Percentiles rank a stretch among this genome's conserved stretches.
Evolutionary conservation across 768 basidiomycete genomes (phyloP).

Genomic region (Coprinopsis sp.): DNA sequence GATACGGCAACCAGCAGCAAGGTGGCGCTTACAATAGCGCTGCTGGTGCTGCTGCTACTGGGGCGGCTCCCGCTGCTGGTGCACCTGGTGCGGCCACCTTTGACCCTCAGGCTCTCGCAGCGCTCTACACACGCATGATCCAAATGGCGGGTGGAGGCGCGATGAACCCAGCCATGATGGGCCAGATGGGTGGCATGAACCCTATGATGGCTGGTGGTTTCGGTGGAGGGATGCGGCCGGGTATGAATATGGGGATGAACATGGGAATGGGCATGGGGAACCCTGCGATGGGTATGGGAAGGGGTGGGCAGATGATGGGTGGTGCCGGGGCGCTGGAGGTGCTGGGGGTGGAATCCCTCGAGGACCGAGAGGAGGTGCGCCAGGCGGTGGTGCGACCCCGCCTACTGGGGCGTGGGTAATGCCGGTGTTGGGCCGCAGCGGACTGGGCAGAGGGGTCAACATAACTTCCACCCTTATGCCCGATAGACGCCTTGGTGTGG

Average conservation of each 20-base stretch:
- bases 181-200: constrained; percentile 40
- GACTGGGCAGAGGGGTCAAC: constrained; percentile 67
- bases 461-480: constrained; percentile 82
- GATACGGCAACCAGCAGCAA: constrained; percentile 25
- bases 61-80: constrained; percentile 45
- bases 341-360: constrained; percentile 52
- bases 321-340: constrained; percentile 27
- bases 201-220: constrained; percentile 35
- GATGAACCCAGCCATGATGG: constrained; percentile 60
- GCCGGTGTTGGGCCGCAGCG: constrained; percentile 71
- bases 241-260: constrained; percentile 39
- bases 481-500: no score
- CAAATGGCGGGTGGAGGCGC: constrained; percentile 64
- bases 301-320: constrained; percentile 30
- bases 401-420: constrained; percentile 41
- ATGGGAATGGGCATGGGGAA: constrained; percentile 27
- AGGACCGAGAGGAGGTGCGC: constrained; percentile 65
- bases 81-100: constrained; percentile 51
- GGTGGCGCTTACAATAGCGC: constrained; percentile 33
- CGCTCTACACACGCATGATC: constrained; percentile 95
- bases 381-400: constrained; percentile 45
- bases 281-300: constrained; percentile 10
- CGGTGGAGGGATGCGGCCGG: constrained; percentile 28
- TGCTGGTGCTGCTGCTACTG: constrained; percentile 20
- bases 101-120: constrained; percentile 88